These are phyloP conservation scores for Trapa bicornis DNA, from an alignment of 345 rosid species.

Conservation along the genomic window DNA sequence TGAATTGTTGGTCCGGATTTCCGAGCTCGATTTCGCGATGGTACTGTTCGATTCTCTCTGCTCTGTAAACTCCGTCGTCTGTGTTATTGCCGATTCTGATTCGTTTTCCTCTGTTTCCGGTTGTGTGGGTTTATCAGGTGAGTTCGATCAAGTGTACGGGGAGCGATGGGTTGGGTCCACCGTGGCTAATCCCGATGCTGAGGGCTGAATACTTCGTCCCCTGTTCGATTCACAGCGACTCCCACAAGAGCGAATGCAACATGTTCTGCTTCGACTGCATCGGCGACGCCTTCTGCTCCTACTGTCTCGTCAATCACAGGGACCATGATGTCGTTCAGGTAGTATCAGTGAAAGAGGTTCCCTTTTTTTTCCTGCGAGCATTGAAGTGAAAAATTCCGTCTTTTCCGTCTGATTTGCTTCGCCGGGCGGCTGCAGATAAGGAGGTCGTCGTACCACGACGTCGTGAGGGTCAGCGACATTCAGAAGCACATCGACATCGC, in stretches of 20 bases:
- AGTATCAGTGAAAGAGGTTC: not conserved
- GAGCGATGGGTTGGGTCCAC: constrained; percentile 13
- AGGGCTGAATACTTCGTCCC: constrained; percentile 23
- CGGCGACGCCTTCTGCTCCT: constrained; percentile 27
- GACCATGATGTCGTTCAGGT: constrained; percentile 32
- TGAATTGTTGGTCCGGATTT: not conserved
- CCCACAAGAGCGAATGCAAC: constrained; percentile 36
- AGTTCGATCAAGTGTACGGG: constrained; percentile 13
- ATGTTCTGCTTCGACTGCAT: constrained; percentile 35
- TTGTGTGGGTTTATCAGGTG: constrained; percentile 8
- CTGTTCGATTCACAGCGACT: constrained; percentile 25
- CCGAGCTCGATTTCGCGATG: not conserved
- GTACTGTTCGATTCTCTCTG: not conserved
- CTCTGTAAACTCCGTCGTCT: no score
- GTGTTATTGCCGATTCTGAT: not conserved
- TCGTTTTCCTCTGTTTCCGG: not conserved
- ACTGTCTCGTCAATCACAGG: constrained; percentile 20
- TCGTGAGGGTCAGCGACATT: constrained; percentile 36
- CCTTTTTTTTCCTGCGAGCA: not conserved
- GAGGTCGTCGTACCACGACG: constrained; percentile 36
- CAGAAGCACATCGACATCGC: constrained; percentile 33
- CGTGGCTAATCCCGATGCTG: constrained; percentile 29
- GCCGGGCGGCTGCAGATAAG: constrained; percentile 21
- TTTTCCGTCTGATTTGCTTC: not conserved
- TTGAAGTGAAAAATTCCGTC: not conserved